Evolutionary conservation across 1,284 basidiomycete genomes (phyloP), one percentile per base, ranked within the genome.

Genomic region (Ustilago trichophora): DNA sequence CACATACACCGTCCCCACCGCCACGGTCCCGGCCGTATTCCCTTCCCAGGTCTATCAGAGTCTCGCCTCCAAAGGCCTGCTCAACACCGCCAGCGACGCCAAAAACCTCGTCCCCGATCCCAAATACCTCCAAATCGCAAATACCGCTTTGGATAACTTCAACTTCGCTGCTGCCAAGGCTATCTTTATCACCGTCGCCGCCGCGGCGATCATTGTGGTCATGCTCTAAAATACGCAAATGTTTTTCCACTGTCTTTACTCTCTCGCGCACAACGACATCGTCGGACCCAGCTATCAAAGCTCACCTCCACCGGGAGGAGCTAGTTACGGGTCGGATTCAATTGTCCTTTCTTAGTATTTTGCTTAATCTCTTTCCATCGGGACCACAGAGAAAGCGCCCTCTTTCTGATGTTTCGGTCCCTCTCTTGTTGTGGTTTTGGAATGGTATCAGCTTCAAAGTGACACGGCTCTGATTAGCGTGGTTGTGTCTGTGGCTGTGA

Each of bases 1-100:
- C 51, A 37, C 38, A 26, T 76, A 76, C 60, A 58, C 53, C 12
- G 51, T 55, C 6, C 72, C 72, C 29, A 57, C 63, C 3, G 34
- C 48, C 4, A 66, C 72, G 6, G 52, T 73, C 3, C 50, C 56
- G 4, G 59, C 57, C 9, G 38, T 57, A 21, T 50, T 25, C 47
- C 52, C 62, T 0, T 37, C 53, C 9, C 52, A 52, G n/a, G 54
- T 71, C 12, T 66, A 53, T 31, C 34, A 42, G 7, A 50, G 48
- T 19, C 34, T 71, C 18, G 63, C 63, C 2, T 42, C 35, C 6
- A 36, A 31, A 2, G 59, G 32, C 2, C 15, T n/a, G 6, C 38
- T 41, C 55, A 59, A 58, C 36, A 63, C 66, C 3, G 66, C 66
- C 0, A 12, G 34, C 2, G 44, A 59, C 11, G 59, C 55, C 8